Conservation (phyloP, 768 basidiomycete species). For the Phylloporus rhodoxanthus region DNA sequence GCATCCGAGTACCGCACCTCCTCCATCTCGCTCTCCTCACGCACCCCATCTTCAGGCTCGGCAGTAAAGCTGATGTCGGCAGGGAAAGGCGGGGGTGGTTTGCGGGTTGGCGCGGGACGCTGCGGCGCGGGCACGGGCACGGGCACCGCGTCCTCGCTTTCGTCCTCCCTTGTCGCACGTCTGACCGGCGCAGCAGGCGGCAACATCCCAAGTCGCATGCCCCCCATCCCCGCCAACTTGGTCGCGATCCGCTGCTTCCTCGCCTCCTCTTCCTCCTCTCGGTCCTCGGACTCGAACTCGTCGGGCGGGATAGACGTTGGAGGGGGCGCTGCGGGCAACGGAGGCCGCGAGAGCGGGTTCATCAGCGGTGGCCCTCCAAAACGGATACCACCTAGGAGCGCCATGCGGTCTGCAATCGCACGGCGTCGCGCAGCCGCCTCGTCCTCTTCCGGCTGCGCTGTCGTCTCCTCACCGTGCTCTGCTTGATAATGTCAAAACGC, state of each 20-base stretch:
- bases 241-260: conserved; percentile 50
- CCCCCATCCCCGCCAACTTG: conserved; percentile 50
- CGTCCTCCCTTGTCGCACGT: conserved; percentile 18
- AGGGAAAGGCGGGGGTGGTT: conserved; percentile 26
- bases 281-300: conserved; percentile 19
- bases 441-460: conserved; percentile 31
- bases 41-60: conserved; percentile 56
- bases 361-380: conserved; percentile 62
- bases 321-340: conserved; percentile 34
- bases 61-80: conserved; percentile 6
- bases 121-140: conserved; percentile 32
- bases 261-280: conserved; percentile 29
- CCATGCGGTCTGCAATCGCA: conserved; percentile 93
- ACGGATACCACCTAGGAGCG: conserved; percentile 79
- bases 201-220: conserved; percentile 53
- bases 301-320: conserved; percentile 30
- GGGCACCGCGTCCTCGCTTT: conserved; percentile 22
- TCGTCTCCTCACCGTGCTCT: conserved; percentile 5
- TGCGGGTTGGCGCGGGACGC: conserved; percentile 26
- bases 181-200: conserved; percentile 19
- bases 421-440: conserved; percentile 50
- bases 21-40: conserved; percentile 45
- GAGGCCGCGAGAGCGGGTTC: conserved; percentile 33
- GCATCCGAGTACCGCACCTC: conserved; percentile 50
- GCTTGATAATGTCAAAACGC: background rate